Conservation (phyloP, 1,284 basidiomycete species). For the Boletus semigastroideus region DNA sequence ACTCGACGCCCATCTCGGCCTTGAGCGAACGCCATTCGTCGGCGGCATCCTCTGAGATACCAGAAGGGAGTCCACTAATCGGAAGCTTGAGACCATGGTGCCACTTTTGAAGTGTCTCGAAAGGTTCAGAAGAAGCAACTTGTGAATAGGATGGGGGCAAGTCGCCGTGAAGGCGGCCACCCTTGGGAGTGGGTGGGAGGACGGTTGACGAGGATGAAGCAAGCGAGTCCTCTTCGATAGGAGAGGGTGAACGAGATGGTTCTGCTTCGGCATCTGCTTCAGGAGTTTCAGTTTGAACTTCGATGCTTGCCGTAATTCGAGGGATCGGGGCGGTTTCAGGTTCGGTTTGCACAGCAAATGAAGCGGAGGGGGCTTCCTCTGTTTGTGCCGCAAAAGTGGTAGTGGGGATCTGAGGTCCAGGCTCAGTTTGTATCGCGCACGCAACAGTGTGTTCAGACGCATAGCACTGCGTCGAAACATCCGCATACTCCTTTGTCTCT, state of each 20-base stretch:
- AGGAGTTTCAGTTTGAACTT: conserved; percentile 61
- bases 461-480: conserved; percentile 67
- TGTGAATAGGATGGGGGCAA: conserved; percentile 72
- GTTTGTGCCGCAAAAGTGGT: conserved; percentile 32
- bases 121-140: conserved; percentile 48
- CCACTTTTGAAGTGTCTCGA: conserved; percentile 65
- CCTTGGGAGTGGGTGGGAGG: conserved; percentile 63
- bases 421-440: conserved; percentile 39
- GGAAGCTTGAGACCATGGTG: conserved; percentile 65
- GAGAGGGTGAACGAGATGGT: conserved; percentile 41
- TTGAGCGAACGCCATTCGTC: conserved; percentile 77
- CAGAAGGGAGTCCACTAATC: conserved; percentile 48
- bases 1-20: conserved; percentile 72
- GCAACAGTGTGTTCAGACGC: conserved; percentile 45
- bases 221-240: conserved; percentile 49
- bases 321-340: conserved; percentile 35
- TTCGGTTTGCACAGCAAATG: conserved; percentile 33
- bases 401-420: conserved; percentile 27
- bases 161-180: conserved; percentile 42
- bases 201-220: conserved; percentile 72
- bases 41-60: conserved; percentile 58
- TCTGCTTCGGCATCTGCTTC: conserved; percentile 28
- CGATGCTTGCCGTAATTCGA: conserved; percentile 42
- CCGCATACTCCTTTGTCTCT: conserved; percentile 69
- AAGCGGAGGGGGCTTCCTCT: conserved; percentile 16